Evolutionary conservation across 2,329 filamentous ascomycete genomes (phyloP).

Genomic region (Lasiodiplodia hormozganensis): DNA sequence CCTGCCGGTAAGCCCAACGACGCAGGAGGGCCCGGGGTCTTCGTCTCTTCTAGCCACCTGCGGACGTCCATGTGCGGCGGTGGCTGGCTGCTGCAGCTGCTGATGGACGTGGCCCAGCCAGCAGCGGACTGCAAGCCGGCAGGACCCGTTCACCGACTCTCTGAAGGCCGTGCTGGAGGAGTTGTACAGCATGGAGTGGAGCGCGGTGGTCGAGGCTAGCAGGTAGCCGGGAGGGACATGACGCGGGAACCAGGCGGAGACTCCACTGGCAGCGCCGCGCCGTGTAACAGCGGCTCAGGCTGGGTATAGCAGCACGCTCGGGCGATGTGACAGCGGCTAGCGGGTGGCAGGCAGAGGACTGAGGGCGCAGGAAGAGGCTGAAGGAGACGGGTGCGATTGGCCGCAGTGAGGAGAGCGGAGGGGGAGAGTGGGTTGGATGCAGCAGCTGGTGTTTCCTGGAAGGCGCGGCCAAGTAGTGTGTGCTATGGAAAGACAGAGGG

Average conservation of each 20-base stretch:
- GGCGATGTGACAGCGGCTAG: slow-evolving; percentile 23
- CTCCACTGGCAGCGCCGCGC: slow-evolving; percentile 32
- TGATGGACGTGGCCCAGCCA: slow-evolving; percentile 32
- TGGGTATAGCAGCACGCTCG: slow-evolving; percentile 7
- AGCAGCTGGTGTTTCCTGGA: slow-evolving; percentile 22
- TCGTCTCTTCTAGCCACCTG: slow-evolving; percentile 53
- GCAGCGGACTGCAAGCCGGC: slow-evolving; percentile 24
- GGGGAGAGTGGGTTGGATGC: slow-evolving; percentile 17
- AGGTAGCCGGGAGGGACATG: slow-evolving; percentile 30
- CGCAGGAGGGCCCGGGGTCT: slow-evolving; percentile 37
- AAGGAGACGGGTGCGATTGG: slow-evolving; percentile 19
- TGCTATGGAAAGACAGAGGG: slow-evolving; percentile 3
- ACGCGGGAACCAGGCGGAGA: slow-evolving; percentile 34
- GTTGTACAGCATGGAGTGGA: slow-evolving; percentile 39
- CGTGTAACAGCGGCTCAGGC: slow-evolving; percentile 36
- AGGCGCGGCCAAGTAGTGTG: slow-evolving; percentile 22
- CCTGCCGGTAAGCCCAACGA: slow-evolving; percentile 35
- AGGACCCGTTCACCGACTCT: slow-evolving; percentile 30
- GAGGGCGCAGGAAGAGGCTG: slow-evolving; percentile 25
- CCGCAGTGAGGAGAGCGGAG: not conserved
- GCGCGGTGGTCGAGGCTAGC: slow-evolving; percentile 22
- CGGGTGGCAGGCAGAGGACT: slow-evolving; percentile 21
- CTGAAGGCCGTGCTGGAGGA: slow-evolving; percentile 21
- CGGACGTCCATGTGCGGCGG: slow-evolving; percentile 51
- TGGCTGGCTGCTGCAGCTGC: slow-evolving; percentile 23